Base-by-base conservation (phyloP, 2,329 filamentous ascomycete genomes). In the Neocucurbitaria cava region DNA sequence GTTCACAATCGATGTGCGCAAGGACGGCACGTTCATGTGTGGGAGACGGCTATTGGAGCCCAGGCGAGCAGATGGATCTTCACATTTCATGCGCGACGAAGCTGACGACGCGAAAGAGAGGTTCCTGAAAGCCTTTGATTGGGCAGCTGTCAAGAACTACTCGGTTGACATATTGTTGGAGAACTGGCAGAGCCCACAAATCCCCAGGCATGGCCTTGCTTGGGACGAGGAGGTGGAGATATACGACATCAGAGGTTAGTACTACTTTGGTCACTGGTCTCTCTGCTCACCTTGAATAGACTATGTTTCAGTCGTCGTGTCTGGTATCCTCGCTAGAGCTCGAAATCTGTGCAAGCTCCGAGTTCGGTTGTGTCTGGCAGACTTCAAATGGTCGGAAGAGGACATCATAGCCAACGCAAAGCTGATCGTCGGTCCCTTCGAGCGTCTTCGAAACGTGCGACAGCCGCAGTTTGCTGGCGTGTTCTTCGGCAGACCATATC, bases 181-280 rank as follows among this genome's bases (percentile, higher is more conserved):
- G 40, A 72, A 71, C 18, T 59, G 60, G 44, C 18, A 11, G n/a
- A 6, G 24, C n/a, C 30, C 46, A 26, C 31, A 33, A 33, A 15
- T 30, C 10, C 36, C 30, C 17, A 33, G 24, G 20, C 24, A 28
- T 38, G 43, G 28, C 21, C 40, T 46, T 20, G 11, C 44, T 1
- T 75, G 69, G 70, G 67, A 73, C 26, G 69, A 73, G 49, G 72
- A 75, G 44, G 71, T 75, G 1, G 72, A 75, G 45, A 62, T 75
- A 26, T 75, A 75, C 49, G 72, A 75, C 46, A 68, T 74, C 9
- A 61, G 72, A 52, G 67, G 67, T 69, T 36, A 31, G 56, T 49
- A 1, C 9, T 3, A 11, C 20, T 9, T 8, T 28, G 21, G 5
- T 23, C 20, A 15, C 6, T 15, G 5, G 1, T 7, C 1, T 11